phyloP scores from a whole-genome alignment of 306 rosid species.

The Myrica gale region DNA sequence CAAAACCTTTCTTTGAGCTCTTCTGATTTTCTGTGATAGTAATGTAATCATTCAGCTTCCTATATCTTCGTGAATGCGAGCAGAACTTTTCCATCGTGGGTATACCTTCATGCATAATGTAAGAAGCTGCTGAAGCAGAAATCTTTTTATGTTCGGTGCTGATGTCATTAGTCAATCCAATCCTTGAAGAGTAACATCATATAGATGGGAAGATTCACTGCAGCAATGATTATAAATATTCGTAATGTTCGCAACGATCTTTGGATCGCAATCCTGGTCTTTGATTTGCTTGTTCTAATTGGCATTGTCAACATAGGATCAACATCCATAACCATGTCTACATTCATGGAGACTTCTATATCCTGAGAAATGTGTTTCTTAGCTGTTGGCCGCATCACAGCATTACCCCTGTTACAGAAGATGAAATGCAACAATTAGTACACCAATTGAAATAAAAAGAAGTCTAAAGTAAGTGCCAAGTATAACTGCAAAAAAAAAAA shows the following conservation, averaged over 20 bases:
- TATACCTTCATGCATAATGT: neutral
- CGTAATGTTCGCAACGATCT: constrained; percentile 57
- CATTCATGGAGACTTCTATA: constrained; percentile 44
- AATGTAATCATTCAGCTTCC: neutral
- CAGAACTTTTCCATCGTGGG: neutral
- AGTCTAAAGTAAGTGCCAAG: neutral
- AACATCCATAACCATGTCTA: constrained; percentile 42
- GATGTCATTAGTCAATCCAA: constrained; percentile 63
- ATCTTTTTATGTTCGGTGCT: neutral
- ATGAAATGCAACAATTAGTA: constrained; percentile 5
- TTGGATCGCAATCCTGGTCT: constrained; percentile 47
- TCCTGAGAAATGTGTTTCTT: constrained; percentile 51
- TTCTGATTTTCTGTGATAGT: neutral
- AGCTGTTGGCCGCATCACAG: constrained; percentile 65
- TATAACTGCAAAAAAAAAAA: neutral
- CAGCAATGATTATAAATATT: constrained; percentile 59
- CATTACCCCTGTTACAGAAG: constrained; percentile 55
- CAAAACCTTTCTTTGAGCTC: neutral
- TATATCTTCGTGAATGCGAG: neutral
- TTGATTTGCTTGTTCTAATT: constrained; percentile 53
- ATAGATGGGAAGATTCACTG: constrained; percentile 74
- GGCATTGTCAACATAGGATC: constrained; percentile 47
- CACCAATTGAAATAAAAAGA: neutral
- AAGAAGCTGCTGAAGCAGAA: constrained; percentile 15
- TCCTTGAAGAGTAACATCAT: constrained; percentile 81